Conservation (phyloP, 208 protist species). For the Tritrichomonas musculus region DNA sequence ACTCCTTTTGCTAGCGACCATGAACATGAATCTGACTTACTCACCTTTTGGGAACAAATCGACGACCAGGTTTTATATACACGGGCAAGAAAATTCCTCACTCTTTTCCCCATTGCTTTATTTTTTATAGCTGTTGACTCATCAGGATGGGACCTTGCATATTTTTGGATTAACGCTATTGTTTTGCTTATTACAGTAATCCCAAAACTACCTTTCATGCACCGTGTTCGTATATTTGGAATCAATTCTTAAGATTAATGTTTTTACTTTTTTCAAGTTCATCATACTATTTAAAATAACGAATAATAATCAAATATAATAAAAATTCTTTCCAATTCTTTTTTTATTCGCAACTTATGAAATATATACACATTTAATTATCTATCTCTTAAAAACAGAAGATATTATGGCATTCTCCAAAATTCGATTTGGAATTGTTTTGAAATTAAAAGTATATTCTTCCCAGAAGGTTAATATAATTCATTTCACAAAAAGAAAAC, state of each 20-base stretch:
- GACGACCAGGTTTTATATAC: constrained; percentile 38
- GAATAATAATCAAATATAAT: too few relatives aligned
- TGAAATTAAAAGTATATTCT: too few relatives aligned
- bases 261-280: too few relatives aligned
- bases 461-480: too few relatives aligned
- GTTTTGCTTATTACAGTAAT: not conserved
- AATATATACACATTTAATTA: too few relatives aligned
- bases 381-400: too few relatives aligned
- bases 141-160: constrained; percentile 35
- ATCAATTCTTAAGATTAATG: constrained; percentile 23
- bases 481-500: too few relatives aligned
- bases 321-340: too few relatives aligned
- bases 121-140: constrained; percentile 34
- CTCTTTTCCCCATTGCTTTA: constrained; percentile 16
- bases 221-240: constrained; percentile 39
- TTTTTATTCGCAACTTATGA: too few relatives aligned
- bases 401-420: too few relatives aligned
- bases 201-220: constrained; percentile 41
- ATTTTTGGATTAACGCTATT: constrained; percentile 29
- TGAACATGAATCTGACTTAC: not conserved
- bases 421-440: too few relatives aligned
- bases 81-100: constrained; percentile 38
- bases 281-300: too few relatives aligned
- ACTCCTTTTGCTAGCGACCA: constrained; percentile 36
- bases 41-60: constrained; percentile 43